These are phyloP conservation scores for Diaporthe amygdali DNA, from an alignment of 2,329 filamentous ascomycete genomes.

Conservation along the genomic window DNA sequence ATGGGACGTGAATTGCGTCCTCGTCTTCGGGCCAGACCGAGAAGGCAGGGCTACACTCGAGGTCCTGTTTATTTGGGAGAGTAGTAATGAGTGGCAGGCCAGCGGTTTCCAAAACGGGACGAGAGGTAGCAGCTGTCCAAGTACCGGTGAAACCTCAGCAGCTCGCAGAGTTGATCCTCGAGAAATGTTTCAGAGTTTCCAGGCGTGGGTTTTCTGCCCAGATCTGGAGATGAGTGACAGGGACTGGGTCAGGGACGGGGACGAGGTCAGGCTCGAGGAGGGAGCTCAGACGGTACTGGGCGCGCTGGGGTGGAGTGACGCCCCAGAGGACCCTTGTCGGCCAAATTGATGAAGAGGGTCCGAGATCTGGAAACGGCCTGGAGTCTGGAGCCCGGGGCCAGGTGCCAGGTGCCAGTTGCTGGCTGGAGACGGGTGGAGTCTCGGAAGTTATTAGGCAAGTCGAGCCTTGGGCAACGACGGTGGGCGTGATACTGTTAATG, in stretches of 20 bases:
- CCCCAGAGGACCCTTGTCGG: constrained; percentile 15
- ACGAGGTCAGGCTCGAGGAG: constrained; percentile 1
- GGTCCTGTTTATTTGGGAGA: background rate
- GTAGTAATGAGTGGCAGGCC: background rate
- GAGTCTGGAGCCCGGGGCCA: constrained; percentile 1
- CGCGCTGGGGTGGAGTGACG: constrained; percentile 4
- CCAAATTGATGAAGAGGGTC: constrained; percentile 13
- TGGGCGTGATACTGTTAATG: background rate
- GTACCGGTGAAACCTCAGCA: constrained; percentile 14
- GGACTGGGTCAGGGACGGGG: constrained; percentile 1
- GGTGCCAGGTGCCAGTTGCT: constrained; percentile 4
- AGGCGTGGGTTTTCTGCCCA: background rate
- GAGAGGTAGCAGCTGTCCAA: constrained; percentile 3
- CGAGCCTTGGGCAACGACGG: background rate
- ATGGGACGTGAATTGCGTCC: background rate
- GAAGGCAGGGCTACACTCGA: constrained; percentile 6
- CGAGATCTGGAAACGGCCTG: constrained; percentile 5
- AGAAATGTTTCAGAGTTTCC: constrained; percentile 14
- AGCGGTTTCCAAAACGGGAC: constrained; percentile 11
- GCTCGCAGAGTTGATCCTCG: background rate
- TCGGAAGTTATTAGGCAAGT: constrained; percentile 10
- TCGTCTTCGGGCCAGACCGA: constrained; percentile 17
- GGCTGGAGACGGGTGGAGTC: constrained; percentile 6
- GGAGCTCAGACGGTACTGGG: constrained; percentile 4
- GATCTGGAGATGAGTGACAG: constrained; percentile 8